These are phyloP conservation scores for Leishmania aethiopica DNA, from an alignment of 208 protist species.

Conservation along the genomic window DNA sequence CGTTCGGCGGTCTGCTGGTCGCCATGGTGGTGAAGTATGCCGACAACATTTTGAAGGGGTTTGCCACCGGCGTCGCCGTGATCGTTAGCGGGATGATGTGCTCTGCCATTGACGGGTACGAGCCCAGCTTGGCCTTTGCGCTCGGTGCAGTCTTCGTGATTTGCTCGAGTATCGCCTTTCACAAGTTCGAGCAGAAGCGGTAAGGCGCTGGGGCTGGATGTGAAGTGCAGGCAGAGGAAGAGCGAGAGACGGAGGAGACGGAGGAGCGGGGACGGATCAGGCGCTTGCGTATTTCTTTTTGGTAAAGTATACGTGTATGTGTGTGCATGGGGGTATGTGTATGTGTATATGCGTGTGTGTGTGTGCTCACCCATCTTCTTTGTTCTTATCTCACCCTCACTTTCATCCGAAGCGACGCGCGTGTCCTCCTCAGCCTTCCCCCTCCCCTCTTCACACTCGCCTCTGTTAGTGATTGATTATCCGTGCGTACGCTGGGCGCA, in stretches of 20 bases:
- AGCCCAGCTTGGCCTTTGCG: conserved; percentile 47
- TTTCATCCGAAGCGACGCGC: not conserved
- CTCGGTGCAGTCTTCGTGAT: conserved; percentile 59
- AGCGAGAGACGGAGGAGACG: not conserved
- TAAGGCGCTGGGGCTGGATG: not conserved
- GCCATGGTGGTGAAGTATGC: conserved; percentile 85
- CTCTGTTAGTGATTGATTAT: not conserved
- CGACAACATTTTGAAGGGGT: conserved; percentile 88
- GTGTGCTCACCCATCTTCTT: not conserved
- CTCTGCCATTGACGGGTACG: conserved; percentile 54
- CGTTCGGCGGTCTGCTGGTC: conserved; percentile 78
- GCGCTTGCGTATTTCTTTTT: not conserved
- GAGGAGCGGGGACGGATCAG: not conserved
- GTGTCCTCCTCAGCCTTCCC: not conserved
- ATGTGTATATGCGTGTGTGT: not conserved
- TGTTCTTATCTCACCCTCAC: no score
- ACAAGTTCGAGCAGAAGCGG: conserved; percentile 56
- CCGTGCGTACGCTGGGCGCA: not conserved
- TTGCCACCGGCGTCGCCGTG: conserved; percentile 82
- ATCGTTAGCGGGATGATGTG: conserved; percentile 72
- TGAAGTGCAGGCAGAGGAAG: not conserved
- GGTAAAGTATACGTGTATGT: not conserved
- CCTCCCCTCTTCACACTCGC: not conserved
- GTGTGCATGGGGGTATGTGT: not conserved
- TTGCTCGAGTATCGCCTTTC: conserved; percentile 54